Evolutionary conservation across 306 rosid genomes (phyloP), one percentile per base, ranked within the genome.

Genomic region (Acacia acuminata): DNA sequence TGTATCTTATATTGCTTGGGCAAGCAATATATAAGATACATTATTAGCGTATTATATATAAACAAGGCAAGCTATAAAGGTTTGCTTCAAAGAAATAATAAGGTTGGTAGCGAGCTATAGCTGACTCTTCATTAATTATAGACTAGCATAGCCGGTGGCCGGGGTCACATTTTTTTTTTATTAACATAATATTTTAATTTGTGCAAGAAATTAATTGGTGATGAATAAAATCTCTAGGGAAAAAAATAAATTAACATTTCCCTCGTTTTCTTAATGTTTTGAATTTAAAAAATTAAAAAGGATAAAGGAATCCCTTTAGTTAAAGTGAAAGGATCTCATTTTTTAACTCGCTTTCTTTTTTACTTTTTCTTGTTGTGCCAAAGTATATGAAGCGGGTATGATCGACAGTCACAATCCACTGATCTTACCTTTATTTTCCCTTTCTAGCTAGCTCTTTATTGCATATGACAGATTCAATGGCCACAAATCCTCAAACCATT

Each of bases 261-360:
- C 73, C 70, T 43, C 63, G 47, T 80, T 80, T 71, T 58, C 48
- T 71, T 58, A 8, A 10, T 80, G 71, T 42, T 71, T 42, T 51
- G 65, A 27, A 80, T 42, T 27, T 71, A 40, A 58, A 71, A 79
- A 80, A 27, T 13, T 15, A 12, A 7, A 42, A n/a, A 43, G 10
- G 47, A 22, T n/a, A n/a, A 70, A 42, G 11, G 24, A 22, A n/a
- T 8, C 53, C 20, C 53, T 70, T 70, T n/a, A 42, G 53, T n/a
- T 70, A 70, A 44, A 44, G 75, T 22, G 20, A 70, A 70, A 43
- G 19, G 36, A 70, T 10, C n/a, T 6, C 25, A 16, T 6, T 2
- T 4, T 10, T 3, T 22, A 58, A 3, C n/a, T 15, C 16, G 4
- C 64, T 24, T 55, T 20, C 20, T 2, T 25, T 27, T 12, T 13